Base-by-base conservation (phyloP, 2,329 filamentous ascomycete genomes). In the Pyrenophora seminiperda region DNA sequence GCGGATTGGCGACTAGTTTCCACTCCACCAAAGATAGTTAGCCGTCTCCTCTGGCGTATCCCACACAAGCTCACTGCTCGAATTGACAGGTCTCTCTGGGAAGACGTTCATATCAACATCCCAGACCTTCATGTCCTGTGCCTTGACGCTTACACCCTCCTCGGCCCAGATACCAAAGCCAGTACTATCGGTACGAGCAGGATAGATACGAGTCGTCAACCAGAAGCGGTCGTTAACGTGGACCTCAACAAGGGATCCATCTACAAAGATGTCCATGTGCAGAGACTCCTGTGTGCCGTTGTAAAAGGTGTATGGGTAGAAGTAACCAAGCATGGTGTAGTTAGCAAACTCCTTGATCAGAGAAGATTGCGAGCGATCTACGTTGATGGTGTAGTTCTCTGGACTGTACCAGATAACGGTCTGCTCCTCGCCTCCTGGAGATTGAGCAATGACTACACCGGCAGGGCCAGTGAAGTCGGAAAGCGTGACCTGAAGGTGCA, bases 221-320 rank as follows among this genome's bases (percentile, higher is more conserved):
- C 68, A 67, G 56, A 74, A 72, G 38, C 71, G 70, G 43, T 73
- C 75, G 50, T 79, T 79, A 33, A 78, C 62, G 54, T 76, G 78
- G 19, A 80, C 59, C 61, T 80, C 78, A 0, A 79, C 62, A 18
- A 79, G 62, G 1, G 74, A 77, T 18, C 77, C 77, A 49, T 80
- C 78, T 32, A 80, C 57, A 61, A 76, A 79, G 49, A 80, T 65
- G 47, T 78, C 65, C 65, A 79, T 73, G 5, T 64, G 59, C 24
- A 79, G 65, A 14, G 68, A 64, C 58, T 80, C 77, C 0, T 55
- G 59, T 1, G 63, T 69, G n/a, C 66, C 60, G 27, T 63, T 59
- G 38, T 60, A 51, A 40, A 73, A 61, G 4, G 71, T 74, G 67
- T 78, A 78, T 3, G 77, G 76, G 43, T 74, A 67, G 66, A 78